Conservation (phyloP, 306 rosid genomes). For the Cucurbita pepo region DNA sequence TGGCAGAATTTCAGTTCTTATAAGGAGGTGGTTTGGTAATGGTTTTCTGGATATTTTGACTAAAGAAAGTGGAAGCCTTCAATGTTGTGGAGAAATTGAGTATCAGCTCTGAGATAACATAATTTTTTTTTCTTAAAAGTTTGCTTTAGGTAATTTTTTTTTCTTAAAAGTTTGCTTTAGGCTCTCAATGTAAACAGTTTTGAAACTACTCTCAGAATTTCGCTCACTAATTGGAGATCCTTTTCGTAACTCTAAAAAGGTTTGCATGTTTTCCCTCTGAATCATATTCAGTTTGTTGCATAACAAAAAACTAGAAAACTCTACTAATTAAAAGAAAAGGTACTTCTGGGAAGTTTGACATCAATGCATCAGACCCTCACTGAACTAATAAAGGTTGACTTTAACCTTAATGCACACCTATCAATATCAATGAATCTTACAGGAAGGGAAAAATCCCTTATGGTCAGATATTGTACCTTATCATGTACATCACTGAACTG, state of each 20-base stretch:
- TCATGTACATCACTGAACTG: slow-evolving; percentile 83
- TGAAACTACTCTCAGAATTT: not conserved
- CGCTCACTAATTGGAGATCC: not conserved
- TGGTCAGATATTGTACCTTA: slow-evolving; percentile 34
- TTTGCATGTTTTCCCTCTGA: not conserved
- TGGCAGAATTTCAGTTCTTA: not conserved
- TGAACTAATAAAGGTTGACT: not conserved
- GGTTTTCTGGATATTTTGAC: not conserved
- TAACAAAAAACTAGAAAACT: not conserved
- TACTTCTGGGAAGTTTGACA: not conserved
- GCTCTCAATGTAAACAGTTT: not conserved
- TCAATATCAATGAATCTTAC: not conserved
- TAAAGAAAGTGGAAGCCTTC: not conserved
- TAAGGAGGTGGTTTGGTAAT: not conserved
- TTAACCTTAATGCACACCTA: not conserved
- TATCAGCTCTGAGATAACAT: not conserved
- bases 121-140: not conserved
- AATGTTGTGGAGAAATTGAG: not conserved
- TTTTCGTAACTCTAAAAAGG: not conserved
- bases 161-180: not conserved
- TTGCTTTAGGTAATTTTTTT: not conserved
- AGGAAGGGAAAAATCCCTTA: not conserved
- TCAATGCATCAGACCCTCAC: not conserved
- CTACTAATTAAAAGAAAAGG: not conserved
- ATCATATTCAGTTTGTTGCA: not conserved